Evolutionary conservation across 345 rosid genomes (phyloP), one percentile per base, ranked within the genome.

Genomic region (Mercurialis annua): DNA sequence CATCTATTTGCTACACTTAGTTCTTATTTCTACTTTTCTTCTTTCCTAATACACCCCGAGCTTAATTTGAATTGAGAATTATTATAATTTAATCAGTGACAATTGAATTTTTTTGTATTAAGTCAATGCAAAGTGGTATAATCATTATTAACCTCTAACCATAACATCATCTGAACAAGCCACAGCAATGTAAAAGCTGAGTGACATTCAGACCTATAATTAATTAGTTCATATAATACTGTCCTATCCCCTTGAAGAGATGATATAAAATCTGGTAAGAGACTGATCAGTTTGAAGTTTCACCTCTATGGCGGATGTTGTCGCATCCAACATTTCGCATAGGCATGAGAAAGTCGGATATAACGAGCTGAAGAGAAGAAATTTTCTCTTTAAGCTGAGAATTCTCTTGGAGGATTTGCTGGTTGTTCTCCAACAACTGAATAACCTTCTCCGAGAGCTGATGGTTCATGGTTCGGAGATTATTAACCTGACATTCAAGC

Each of bases 371-470:
- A 65, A 92, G 85, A 26, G 87, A 82, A 59, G 87, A 69, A 46
- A 84, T 81, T 70, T 74, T 89, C 69, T 91, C 96, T 65, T 81
- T 84, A 30, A 92, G 85, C 63, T 81, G 87, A n/a, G 80, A 77
- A 71, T 91, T 91, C 76, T 91, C 93, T 62, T 87, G 87, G 18
- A 89, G 69, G 67, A 83, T 72, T 79, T 83, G 84, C 29, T 87
- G 90, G 72, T 92, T 89, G 71, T 70, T 79, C 65, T 92, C 96
- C 67, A 87, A 50, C 73, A 89, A 73, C 20, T 69, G 66, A 65
- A 91, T 82, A 17, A 92, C 78, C 87, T 89, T 84, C 66, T 91
- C 85, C 1, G 84, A 83, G 51, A 92, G 81, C 59, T 84, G 88
- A 71, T 77, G 76, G 53, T 89, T 89, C 73, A 75, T 53, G 6